A percentile compares a stretch with the other conserved stretches of the same genome.
phyloP scores from a whole-genome alignment of 1,284 basidiomycete genomes.

The Golubevia pallescens region DNA sequence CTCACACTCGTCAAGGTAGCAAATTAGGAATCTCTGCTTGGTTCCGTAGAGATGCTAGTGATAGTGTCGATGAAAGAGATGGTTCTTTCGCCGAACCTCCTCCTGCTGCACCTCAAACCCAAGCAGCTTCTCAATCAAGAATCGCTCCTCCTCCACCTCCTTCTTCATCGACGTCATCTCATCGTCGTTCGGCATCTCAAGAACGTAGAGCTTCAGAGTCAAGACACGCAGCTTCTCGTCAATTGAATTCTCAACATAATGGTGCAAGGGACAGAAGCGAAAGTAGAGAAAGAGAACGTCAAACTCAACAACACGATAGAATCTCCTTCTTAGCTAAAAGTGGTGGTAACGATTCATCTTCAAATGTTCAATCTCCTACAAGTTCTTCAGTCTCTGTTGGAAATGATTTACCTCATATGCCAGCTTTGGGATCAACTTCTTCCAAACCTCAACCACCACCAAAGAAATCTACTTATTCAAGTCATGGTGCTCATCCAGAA shows the following conservation, averaged over 20 bases:
- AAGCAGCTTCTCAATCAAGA: not conserved
- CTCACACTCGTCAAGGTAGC: not conserved
- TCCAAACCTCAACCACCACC: too few relatives aligned
- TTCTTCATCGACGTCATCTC: not conserved
- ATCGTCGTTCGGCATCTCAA: not conserved
- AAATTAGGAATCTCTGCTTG: not conserved
- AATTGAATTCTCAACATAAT: too few relatives aligned
- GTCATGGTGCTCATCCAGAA: not conserved
- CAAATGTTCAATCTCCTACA: too few relatives aligned
- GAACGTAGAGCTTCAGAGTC: slow-evolving; percentile 1
- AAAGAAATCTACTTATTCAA: too few relatives aligned
- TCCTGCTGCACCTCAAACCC: too few relatives aligned
- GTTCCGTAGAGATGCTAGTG: not conserved
- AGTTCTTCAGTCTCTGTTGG: too few relatives aligned
- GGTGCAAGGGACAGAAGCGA: too few relatives aligned
- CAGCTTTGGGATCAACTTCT: not conserved
- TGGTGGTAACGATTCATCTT: too few relatives aligned
- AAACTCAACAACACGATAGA: too few relatives aligned
- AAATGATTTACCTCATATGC: slow-evolving; percentile 8
- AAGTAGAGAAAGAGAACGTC: too few relatives aligned
- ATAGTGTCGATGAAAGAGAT: not conserved
- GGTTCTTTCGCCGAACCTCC: not conserved
- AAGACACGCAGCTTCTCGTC: slow-evolving; percentile 1
- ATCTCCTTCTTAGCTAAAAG: too few relatives aligned
- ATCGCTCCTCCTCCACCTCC: not conserved